Conservation (phyloP, 2,329 filamentous ascomycete species). For the Clonostachys sp. region DNA sequence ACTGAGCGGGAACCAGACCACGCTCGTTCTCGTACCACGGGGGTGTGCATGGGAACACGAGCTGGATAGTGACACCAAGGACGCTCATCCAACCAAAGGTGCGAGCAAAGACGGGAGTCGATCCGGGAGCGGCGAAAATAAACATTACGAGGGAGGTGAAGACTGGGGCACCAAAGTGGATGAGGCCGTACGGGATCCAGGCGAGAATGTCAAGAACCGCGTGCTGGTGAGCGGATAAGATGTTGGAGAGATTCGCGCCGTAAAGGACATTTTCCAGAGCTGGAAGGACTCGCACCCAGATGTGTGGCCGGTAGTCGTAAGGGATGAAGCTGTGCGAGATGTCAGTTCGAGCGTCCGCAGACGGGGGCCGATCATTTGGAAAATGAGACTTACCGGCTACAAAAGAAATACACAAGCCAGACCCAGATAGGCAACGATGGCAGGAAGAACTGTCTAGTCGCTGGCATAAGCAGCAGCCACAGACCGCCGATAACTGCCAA, state of each 20-base stretch:
- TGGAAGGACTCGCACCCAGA: slow-evolving; percentile 92
- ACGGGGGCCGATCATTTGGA: not conserved
- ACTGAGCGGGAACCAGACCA: slow-evolving; percentile 85
- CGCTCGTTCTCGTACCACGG: slow-evolving; percentile 97
- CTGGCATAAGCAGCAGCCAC: slow-evolving; percentile 71
- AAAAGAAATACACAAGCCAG: slow-evolving; percentile 89
- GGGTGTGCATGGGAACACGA: slow-evolving; percentile 88
- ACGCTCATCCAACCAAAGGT: slow-evolving; percentile 93
- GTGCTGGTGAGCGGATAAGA: slow-evolving; percentile 85
- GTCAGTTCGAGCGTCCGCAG: not conserved
- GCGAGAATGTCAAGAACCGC: slow-evolving; percentile 80
- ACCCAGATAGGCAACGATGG: slow-evolving; percentile 80
- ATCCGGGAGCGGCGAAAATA: slow-evolving; percentile 82
- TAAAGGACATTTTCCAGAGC: slow-evolving; percentile 96
- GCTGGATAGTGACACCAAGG: slow-evolving; percentile 79
- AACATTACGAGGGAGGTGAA: slow-evolving; percentile 78
- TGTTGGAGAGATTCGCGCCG: slow-evolving; percentile 92
- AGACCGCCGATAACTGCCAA: slow-evolving; percentile 63
- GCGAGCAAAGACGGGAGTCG: slow-evolving; percentile 77
- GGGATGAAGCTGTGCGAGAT: slow-evolving; percentile 69
- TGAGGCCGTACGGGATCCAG: slow-evolving; percentile 89
- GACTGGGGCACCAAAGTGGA: slow-evolving; percentile 83
- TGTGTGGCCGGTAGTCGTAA: slow-evolving; percentile 81
- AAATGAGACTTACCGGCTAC: slow-evolving; percentile 69
- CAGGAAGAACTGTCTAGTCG: slow-evolving; percentile 86